Conservation (phyloP, 2,329 filamentous ascomycete genomes). For the Aspergillus sp. region DNA sequence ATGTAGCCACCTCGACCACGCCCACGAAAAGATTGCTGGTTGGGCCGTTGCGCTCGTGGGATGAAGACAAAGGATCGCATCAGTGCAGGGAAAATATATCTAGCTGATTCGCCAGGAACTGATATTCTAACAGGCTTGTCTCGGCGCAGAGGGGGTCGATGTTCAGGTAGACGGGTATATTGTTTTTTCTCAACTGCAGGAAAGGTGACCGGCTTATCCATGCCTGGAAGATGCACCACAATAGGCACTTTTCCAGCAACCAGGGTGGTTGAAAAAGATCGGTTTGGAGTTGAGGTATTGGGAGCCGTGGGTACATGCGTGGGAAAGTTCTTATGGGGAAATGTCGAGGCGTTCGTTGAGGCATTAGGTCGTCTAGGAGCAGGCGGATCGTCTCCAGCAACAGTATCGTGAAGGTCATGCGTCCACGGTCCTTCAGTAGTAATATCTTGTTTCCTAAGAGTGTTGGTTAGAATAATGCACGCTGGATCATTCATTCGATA, state of each 20-base stretch:
- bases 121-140: slow-evolving; percentile 97
- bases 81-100: slow-evolving; percentile 86
- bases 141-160: slow-evolving; percentile 86
- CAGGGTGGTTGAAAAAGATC: slow-evolving; percentile 78
- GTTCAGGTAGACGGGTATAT: slow-evolving; percentile 91
- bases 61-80: slow-evolving; percentile 98
- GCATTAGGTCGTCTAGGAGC: slow-evolving; percentile 30
- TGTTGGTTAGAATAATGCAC: slow-evolving; percentile 24
- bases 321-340: slow-evolving; percentile 35
- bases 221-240: slow-evolving; percentile 74
- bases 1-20: slow-evolving; percentile 71
- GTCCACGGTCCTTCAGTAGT: slow-evolving; percentile 77
- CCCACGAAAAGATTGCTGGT: slow-evolving; percentile 74
- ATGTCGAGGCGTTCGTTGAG: slow-evolving; percentile 23
- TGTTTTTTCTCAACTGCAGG: slow-evolving; percentile 78
- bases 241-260: slow-evolving; percentile 83
- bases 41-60: slow-evolving; percentile 85
- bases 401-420: slow-evolving; percentile 86
- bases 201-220: slow-evolving; percentile 70
- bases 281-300: slow-evolving; percentile 63
- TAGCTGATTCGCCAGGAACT: slow-evolving; percentile 72
- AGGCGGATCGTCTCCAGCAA: slow-evolving; percentile 43
- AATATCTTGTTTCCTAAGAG: slow-evolving; percentile 42
- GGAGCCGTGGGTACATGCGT: slow-evolving; percentile 46
- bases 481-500: not conserved